phyloP scores from a whole-genome alignment of 2,329 filamentous ascomycete genomes.

The Aspergillus pseudoglaucus region DNA sequence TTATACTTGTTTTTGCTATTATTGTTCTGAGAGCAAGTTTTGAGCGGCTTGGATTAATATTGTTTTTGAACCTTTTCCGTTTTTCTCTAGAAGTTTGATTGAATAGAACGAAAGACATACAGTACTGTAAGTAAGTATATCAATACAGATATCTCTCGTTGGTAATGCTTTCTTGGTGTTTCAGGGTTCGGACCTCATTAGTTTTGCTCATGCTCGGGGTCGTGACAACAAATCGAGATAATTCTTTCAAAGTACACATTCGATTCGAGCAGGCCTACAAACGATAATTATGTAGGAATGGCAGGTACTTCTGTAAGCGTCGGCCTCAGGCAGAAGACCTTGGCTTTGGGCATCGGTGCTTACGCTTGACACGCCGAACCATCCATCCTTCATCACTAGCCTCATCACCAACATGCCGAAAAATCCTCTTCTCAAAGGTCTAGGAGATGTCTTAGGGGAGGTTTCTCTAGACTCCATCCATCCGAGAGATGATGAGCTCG shows the following conservation, averaged over 20 bases:
- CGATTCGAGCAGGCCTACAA: too few relatives aligned
- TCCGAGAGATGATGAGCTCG: not conserved
- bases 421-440: not conserved
- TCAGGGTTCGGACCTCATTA: not conserved
- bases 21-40: not conserved
- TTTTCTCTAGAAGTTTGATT: not conserved
- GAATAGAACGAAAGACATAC: not conserved
- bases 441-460: not conserved
- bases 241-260: too few relatives aligned
- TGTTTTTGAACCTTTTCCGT: not conserved
- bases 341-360: not conserved
- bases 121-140: constrained; percentile 1
- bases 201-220: not conserved
- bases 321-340: not conserved
- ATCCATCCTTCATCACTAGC: not conserved
- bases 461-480: not conserved
- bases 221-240: too few relatives aligned
- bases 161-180: not conserved
- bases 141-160: not conserved
- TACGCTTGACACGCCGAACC: not conserved
- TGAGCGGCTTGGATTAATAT: not conserved
- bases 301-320: not conserved
- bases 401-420: not conserved
- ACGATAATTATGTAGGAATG: too few relatives aligned
- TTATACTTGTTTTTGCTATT: not conserved